These are phyloP conservation scores for Oryza glumipatula DNA, from an alignment of 176 grass and related monocot species.

Conservation along the genomic window DNA sequence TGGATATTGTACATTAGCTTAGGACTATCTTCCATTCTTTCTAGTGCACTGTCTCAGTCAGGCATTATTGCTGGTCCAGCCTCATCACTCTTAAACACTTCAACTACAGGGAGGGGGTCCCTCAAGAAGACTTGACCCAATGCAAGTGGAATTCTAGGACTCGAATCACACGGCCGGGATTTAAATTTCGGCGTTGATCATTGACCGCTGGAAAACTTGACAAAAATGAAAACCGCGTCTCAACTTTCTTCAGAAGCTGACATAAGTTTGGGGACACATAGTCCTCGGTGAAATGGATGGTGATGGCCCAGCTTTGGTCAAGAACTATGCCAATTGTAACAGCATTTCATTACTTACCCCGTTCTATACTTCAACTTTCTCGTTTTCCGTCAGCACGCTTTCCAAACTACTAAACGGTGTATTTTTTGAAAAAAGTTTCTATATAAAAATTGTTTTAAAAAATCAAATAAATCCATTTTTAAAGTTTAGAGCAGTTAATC, in stretches of 20 bases:
- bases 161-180: neutral
- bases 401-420: no score
- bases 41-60: neutral
- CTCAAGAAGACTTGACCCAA: neutral
- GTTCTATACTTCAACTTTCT: no score
- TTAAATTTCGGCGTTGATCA: neutral
- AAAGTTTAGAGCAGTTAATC: no score
- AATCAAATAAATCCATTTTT: no score
- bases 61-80: neutral
- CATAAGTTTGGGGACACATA: neutral
- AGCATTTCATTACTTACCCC: neutral
- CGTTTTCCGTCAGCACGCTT: no score
- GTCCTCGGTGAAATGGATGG: neutral
- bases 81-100: neutral
- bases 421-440: no score
- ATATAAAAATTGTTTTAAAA: no score
- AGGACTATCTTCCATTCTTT: neutral
- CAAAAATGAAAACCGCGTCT: neutral
- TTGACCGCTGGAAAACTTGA: slow-evolving; percentile 19
- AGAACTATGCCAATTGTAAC: neutral
- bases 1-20: neutral
- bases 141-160: neutral
- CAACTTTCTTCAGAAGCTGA: neutral
- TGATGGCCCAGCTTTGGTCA: neutral
- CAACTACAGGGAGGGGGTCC: neutral